These are phyloP conservation scores for Trichoderma parareesei DNA, from an alignment of 495 filamentous ascomycete genomes.

Conservation along the genomic window DNA sequence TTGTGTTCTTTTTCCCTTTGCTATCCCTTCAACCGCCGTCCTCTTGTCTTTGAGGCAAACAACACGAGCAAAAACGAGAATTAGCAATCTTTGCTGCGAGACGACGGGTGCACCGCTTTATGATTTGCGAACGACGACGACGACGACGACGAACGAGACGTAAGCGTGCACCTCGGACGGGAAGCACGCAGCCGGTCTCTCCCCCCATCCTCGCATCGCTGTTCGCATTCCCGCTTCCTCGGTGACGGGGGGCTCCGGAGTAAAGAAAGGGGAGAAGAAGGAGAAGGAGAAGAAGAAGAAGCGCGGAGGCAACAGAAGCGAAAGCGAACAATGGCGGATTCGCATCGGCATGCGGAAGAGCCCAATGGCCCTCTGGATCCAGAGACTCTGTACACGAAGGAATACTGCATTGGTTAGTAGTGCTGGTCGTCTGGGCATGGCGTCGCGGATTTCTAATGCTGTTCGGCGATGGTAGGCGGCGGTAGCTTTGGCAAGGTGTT, in stretches of 20 bases:
- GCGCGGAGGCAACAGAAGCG: no score
- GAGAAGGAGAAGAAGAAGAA: background rate
- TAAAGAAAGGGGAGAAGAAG: background rate
- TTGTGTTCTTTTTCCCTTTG: no score
- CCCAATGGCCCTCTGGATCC: slow-evolving; percentile 56
- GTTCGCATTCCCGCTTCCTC: background rate
- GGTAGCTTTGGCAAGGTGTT: slow-evolving; percentile 95
- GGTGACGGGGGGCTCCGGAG: background rate
- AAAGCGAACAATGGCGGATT: slow-evolving; percentile 29
- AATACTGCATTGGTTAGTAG: slow-evolving; percentile 79
- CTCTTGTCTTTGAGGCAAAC: background rate
- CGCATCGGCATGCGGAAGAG: slow-evolving; percentile 31
- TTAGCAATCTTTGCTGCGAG: background rate
- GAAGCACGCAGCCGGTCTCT: no score
- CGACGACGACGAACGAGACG: background rate
- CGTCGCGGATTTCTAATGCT: background rate
- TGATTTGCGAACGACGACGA: background rate
- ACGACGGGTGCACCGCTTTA: background rate
- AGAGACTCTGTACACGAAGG: slow-evolving; percentile 82
- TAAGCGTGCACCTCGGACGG: background rate
- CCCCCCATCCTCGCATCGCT: background rate
- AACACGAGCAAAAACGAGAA: background rate
- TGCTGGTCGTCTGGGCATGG: slow-evolving; percentile 12
- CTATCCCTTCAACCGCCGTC: background rate
- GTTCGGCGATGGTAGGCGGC: slow-evolving; percentile 40